Base-by-base conservation (phyloP, 495 filamentous ascomycete species). In the Pseudoneurospora amorphoporcata region DNA sequence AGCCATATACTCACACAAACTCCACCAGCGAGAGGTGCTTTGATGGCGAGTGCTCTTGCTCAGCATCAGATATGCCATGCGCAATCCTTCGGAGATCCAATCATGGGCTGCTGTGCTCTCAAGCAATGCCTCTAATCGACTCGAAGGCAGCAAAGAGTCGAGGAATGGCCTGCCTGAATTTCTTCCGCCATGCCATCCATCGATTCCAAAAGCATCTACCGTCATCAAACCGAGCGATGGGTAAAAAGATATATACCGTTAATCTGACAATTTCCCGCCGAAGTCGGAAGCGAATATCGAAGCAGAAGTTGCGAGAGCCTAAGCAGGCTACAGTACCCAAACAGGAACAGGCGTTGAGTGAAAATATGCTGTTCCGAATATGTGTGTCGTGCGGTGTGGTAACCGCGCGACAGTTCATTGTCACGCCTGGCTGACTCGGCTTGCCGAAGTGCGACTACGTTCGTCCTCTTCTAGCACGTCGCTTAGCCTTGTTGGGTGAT, bases 401-500 rank as follows among this genome's bases (percentile, higher is more conserved):
- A 12, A 43, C 29, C 37, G 29, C 69, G 23, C 69, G 39, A 68
- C 42, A 19, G 42, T 39, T 65, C 53, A 65, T 73, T 69, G 42
- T 82, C 72, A 85, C 45, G 79, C 78, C 37, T 84, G 83, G 74
- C 84, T 85, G 53, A 84, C 78, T 74, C 82, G 81, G 77, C 85
- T 87, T 6, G 84, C 81, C 68, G 85, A 87, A 3, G 87, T 87
- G 7, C 87, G 83, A 72, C 91, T 91, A 43, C 88, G 83, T 80
- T 94, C 92, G 71, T 97, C 91, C 76, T 89, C 89, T 74, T 99
- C 95, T 10, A 95, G 86, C 12, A 99, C 94, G 84, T 99, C 95
- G 78, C 95, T 98, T 72, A 99, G 83, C 70, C 95, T 85, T 3
- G 95, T 98, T 0, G 95, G 95, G 82, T 98, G 95, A 77, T 97